phyloP scores from a whole-genome alignment of 495 filamentous ascomycete genomes.

The Massariosphaeria phaeospora region DNA sequence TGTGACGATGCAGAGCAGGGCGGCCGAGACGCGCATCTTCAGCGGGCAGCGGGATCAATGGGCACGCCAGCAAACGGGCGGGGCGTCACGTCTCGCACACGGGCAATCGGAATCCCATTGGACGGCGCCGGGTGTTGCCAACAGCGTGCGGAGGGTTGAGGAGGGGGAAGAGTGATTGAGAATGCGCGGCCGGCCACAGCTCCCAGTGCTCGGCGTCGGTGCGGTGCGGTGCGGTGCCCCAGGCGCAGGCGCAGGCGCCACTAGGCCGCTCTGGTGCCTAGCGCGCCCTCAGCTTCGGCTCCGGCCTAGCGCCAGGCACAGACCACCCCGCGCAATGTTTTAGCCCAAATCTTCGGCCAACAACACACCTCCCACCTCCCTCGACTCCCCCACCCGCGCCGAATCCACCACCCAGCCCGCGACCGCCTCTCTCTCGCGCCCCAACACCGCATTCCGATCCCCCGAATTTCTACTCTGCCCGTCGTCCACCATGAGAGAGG shows the following conservation, averaged over 20 bases:
- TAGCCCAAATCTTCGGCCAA: neutral
- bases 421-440: conserved; percentile 15
- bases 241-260: too few relatives aligned
- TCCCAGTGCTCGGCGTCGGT: neutral
- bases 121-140: conserved; percentile 1
- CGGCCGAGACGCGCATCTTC: conserved; percentile 26
- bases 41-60: conserved; percentile 10
- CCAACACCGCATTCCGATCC: conserved; percentile 5
- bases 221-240: neutral
- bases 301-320: too few relatives aligned
- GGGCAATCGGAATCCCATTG: neutral
- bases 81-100: conserved; percentile 3
- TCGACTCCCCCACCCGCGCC: conserved; percentile 21
- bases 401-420: conserved; percentile 20
- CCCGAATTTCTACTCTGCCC: conserved; percentile 23
- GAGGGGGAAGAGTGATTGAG: too few relatives aligned
- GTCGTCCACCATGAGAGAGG: conserved; percentile 75
- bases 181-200: neutral
- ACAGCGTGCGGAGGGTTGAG: too few relatives aligned
- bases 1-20: conserved; percentile 38
- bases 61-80: neutral
- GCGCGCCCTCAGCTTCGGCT: too few relatives aligned
- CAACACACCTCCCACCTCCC: neutral
- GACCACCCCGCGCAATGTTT: neutral
- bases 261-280: too few relatives aligned